Percentiles rank a stretch among this genome's conserved stretches.
phyloP scores from a whole-genome alignment of 202 grass and related monocot genomes.

The Setaria viridis region DNA sequence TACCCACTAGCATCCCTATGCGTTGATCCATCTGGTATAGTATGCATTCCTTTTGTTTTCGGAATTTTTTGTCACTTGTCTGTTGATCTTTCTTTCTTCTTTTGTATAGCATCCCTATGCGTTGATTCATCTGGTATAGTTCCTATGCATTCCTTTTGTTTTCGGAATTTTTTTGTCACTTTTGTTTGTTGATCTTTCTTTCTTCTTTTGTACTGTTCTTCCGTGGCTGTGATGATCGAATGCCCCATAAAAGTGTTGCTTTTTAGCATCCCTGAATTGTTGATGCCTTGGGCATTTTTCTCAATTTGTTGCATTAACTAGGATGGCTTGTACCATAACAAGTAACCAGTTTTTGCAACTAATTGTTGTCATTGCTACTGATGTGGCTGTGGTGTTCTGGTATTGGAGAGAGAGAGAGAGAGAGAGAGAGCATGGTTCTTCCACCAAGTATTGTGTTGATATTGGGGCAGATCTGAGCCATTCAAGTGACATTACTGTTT shows the following conservation, averaged over 20 bases:
- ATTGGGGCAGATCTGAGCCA: constrained; percentile 33
- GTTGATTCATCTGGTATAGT: background rate
- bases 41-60: too few species aligned
- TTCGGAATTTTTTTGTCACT: background rate
- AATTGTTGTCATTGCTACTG: background rate
- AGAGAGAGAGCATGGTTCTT: constrained; percentile 20
- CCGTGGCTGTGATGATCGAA: constrained; percentile 26
- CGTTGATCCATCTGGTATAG: too few species aligned
- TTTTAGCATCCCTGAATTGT: background rate
- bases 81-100: too few species aligned
- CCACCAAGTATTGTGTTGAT: background rate
- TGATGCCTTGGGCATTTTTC: background rate
- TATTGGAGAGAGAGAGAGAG: background rate
- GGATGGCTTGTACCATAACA: constrained; percentile 36
- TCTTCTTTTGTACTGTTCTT: background rate
- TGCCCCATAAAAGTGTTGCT: background rate
- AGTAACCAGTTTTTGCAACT: constrained; percentile 39
- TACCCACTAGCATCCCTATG: too few species aligned
- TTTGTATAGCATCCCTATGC: too few species aligned
- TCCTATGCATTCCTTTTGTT: background rate
- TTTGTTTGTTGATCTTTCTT: background rate
- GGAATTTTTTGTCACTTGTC: too few species aligned
- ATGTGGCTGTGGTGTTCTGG: background rate
- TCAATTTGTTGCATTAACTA: constrained; percentile 24
- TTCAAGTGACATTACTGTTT: background rate